Evolutionary conservation across 2,329 filamentous ascomycete species (phyloP).

Genomic region (Alternaria consortialis): DNA sequence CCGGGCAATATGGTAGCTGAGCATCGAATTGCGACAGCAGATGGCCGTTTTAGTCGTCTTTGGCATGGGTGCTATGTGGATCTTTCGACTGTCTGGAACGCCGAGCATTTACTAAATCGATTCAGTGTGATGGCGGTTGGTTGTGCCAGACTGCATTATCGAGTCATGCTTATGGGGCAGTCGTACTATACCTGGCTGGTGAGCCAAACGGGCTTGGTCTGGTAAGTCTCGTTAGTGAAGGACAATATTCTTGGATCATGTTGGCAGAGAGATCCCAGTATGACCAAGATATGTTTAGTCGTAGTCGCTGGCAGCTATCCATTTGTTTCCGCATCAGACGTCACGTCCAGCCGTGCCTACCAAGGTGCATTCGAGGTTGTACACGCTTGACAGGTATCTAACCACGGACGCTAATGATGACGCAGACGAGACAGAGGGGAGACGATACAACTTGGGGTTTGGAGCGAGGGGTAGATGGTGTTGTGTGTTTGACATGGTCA

Average conservation of each 20-base stretch:
- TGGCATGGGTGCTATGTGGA: slow-evolving; percentile 15
- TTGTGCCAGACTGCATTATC: not conserved
- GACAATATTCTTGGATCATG: not conserved
- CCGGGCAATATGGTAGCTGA: slow-evolving; percentile 22
- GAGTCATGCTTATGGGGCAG: not conserved
- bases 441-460: not conserved
- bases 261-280: not conserved
- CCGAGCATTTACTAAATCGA: not conserved
- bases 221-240: not conserved
- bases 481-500: not conserved
- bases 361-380: not conserved
- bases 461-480: not conserved
- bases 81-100: not conserved
- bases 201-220: not conserved
- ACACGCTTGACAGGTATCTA: not conserved
- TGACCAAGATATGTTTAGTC: not conserved
- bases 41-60: slow-evolving; percentile 24
- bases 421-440: not conserved
- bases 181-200: slow-evolving; percentile 1
- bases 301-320: slow-evolving; percentile 3
- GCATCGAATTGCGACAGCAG: slow-evolving; percentile 20
- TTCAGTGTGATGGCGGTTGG: not conserved
- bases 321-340: not conserved
- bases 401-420: not conserved
- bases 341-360: not conserved